phyloP scores from a whole-genome alignment of 805 yeast species.

The Nakazawaea populi region DNA sequence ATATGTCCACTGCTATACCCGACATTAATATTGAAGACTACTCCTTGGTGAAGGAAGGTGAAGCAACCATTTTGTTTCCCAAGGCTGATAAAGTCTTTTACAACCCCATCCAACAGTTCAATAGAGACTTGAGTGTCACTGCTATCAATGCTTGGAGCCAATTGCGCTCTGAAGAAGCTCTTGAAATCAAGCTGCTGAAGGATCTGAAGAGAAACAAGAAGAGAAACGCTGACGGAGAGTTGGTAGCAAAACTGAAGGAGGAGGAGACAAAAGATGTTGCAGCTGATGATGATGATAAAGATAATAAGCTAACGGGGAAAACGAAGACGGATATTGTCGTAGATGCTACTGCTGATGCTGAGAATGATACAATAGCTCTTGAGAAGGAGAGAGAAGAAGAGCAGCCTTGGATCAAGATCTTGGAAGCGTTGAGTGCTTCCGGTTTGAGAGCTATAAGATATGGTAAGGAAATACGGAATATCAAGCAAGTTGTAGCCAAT shows the following conservation, averaged over 20 bases:
- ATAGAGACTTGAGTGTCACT: slow-evolving; percentile 81
- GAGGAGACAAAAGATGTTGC: slow-evolving; percentile 17
- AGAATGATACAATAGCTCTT: slow-evolving; percentile 2
- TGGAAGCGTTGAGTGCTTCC: slow-evolving; percentile 93
- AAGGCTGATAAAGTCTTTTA: slow-evolving; percentile 83
- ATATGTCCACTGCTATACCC: neutral
- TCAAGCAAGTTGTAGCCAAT: slow-evolving; percentile 75
- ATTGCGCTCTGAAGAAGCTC: slow-evolving; percentile 36
- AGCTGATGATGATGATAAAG: slow-evolving; percentile 7
- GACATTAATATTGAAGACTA: slow-evolving; percentile 19
- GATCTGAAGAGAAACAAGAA: slow-evolving; percentile 5
- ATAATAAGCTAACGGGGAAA: no score
- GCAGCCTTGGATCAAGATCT: slow-evolving; percentile 53
- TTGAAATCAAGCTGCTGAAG: slow-evolving; percentile 10
- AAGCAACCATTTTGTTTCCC: slow-evolving; percentile 77
- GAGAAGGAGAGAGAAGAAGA: neutral
- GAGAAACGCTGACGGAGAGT: slow-evolving; percentile 7
- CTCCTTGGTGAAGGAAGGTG: slow-evolving; percentile 59
- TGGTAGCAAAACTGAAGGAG: neutral
- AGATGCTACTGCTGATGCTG: slow-evolving; percentile 19
- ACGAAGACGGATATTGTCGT: neutral
- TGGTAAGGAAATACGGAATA: slow-evolving; percentile 82
- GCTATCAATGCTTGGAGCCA: slow-evolving; percentile 86
- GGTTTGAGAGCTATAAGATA: slow-evolving; percentile 93
- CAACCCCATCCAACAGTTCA: slow-evolving; percentile 95